phyloP scores from a whole-genome alignment of 352 stramenopile species.

The Phytophthora pini region DNA sequence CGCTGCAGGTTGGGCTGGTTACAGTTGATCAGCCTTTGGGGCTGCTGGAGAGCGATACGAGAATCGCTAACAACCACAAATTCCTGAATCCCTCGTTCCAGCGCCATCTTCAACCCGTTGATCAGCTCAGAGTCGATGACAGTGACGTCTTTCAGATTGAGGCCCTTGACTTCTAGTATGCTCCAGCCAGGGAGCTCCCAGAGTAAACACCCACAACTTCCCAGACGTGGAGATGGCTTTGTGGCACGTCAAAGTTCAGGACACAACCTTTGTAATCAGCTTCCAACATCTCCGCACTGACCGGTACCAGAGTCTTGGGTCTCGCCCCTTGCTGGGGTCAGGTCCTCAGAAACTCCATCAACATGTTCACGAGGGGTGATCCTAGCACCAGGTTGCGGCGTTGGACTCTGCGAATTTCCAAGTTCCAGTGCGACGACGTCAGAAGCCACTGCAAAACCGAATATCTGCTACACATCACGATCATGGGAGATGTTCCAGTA shows the following conservation, averaged over 20 bases:
- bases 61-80: background rate
- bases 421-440: slow-evolving; percentile 1
- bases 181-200: slow-evolving; percentile 12
- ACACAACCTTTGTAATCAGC: slow-evolving; percentile 1
- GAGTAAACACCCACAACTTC: slow-evolving; percentile 10
- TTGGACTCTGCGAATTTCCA: slow-evolving; percentile 8
- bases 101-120: background rate
- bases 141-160: slow-evolving; percentile 4
- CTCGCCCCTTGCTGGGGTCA: background rate
- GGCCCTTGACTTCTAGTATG: background rate
- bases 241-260: slow-evolving; percentile 16
- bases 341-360: background rate
- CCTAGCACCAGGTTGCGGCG: background rate
- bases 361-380: slow-evolving; percentile 21
- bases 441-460: no score
- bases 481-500: no score
- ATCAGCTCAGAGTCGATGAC: slow-evolving; percentile 13
- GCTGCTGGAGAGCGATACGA: slow-evolving; percentile 7
- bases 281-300: slow-evolving; percentile 16
- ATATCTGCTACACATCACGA: no score
- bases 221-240: background rate
- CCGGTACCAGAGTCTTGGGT: no score
- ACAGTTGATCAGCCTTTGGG: slow-evolving; percentile 10
- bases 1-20: slow-evolving; percentile 11
- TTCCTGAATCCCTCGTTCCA: background rate